Percentiles rank a stretch among this genome's conserved stretches.
These are phyloP conservation scores for Candida verbasci DNA, from an alignment of 805 yeast species.

Conservation along the genomic window DNA sequence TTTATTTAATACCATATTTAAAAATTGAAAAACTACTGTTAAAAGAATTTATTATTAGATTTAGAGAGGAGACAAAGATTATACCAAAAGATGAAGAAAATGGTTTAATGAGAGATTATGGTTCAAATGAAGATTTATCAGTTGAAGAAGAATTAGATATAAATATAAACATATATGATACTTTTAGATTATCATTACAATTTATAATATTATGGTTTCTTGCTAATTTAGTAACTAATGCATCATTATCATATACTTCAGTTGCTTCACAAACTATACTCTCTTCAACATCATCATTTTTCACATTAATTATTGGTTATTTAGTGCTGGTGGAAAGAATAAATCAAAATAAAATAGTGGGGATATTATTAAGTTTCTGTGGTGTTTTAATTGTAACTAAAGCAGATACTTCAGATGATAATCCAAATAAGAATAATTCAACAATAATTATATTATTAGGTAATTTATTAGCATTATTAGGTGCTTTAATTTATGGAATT, in stretches of 20 bases:
- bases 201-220: slow-evolving; percentile 87
- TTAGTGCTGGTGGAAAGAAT: slow-evolving; percentile 67
- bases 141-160: slow-evolving; percentile 7
- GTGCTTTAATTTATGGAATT: slow-evolving; percentile 88
- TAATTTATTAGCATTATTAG: slow-evolving; percentile 71
- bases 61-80: slow-evolving; percentile 19
- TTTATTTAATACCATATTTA: slow-evolving; percentile 67
- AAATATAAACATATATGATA: slow-evolving; percentile 50
- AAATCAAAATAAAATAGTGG: slow-evolving; percentile 59
- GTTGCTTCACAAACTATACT: slow-evolving; percentile 93
- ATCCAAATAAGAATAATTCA: slow-evolving; percentile 19
- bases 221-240: slow-evolving; percentile 86
- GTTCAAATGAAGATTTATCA: slow-evolving; percentile 18
- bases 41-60: slow-evolving; percentile 16
- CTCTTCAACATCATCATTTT: slow-evolving; percentile 88
- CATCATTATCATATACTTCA: slow-evolving; percentile 80
- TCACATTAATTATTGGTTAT: slow-evolving; percentile 81
- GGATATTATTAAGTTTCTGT: slow-evolving; percentile 63
- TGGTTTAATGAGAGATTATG: slow-evolving; percentile 16
- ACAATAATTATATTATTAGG: slow-evolving; percentile 48
- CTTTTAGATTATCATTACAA: slow-evolving; percentile 69
- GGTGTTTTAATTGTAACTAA: slow-evolving; percentile 82
- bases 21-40: slow-evolving; percentile 22
- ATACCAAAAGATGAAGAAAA: slow-evolving; percentile 19
- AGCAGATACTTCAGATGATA: slow-evolving; percentile 41